Conservation (phyloP, 1,139 yeast species). For the Kluyveromyces sp. region DNA sequence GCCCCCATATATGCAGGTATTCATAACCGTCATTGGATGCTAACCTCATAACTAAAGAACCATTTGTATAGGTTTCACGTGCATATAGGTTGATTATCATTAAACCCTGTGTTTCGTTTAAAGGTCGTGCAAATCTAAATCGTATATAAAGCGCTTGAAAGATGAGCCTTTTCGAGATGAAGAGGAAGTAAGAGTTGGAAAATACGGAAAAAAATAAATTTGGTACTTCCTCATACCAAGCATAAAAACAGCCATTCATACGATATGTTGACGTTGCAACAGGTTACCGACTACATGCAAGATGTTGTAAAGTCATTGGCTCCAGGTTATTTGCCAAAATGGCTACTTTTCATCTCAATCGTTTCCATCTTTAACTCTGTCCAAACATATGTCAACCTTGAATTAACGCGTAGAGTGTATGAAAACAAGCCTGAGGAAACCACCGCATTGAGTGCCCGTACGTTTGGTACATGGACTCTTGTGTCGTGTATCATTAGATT, state of each 20-base stretch:
- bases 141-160: not conserved
- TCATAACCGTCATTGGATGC: too few species aligned
- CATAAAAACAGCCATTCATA: not conserved
- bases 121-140: not conserved
- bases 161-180: too few species aligned
- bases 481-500: conserved; percentile 77
- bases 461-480: conserved; percentile 97
- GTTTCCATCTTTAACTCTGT: conserved; percentile 86
- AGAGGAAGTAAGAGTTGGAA: too few species aligned
- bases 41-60: not conserved
- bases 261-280: conserved; percentile 18
- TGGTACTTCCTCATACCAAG: too few species aligned
- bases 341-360: conserved; percentile 71
- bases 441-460: conserved; percentile 78
- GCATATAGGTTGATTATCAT: not conserved
- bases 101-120: not conserved
- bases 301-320: conserved; percentile 16
- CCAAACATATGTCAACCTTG: conserved; percentile 76
- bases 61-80: not conserved
- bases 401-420: conserved; percentile 73
- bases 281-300: conserved; percentile 19
- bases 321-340: conserved; percentile 48
- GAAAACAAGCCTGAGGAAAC: conserved; percentile 57
- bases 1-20: too few species aligned
- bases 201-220: too few species aligned